A percentile compares a stretch with the other conserved stretches of the same genome.
These are phyloP conservation scores for Hymenoscyphus linearis DNA, from an alignment of 2,329 filamentous ascomycete genomes.

Conservation along the genomic window DNA sequence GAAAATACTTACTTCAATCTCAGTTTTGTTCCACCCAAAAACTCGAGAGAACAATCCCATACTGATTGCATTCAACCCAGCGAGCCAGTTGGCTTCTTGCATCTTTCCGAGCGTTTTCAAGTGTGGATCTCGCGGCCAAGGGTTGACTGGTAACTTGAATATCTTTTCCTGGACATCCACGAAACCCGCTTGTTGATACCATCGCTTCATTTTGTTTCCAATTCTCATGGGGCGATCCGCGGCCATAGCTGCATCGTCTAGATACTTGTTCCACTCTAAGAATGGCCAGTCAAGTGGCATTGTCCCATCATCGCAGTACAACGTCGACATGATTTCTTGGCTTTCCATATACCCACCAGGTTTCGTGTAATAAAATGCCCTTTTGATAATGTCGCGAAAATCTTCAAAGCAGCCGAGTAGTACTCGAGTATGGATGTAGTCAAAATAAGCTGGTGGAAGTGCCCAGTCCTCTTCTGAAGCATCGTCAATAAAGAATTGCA, in stretches of 20 bases:
- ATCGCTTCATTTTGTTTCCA: constrained; percentile 22
- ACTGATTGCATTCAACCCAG: constrained; percentile 24
- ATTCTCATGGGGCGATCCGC: constrained; percentile 22
- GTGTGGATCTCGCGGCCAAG: constrained; percentile 42
- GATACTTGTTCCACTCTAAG: constrained; percentile 19
- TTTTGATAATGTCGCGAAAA: constrained; percentile 20
- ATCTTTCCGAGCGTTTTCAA: constrained; percentile 23
- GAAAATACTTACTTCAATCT: constrained; percentile 26
- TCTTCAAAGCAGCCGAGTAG: constrained; percentile 24
- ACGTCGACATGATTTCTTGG: constrained; percentile 39
- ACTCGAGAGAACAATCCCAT: constrained; percentile 25
- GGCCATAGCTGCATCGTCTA: constrained; percentile 20
- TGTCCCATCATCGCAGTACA: constrained; percentile 40
- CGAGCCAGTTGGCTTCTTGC: constrained; percentile 26
- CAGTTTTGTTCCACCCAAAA: constrained; percentile 27
- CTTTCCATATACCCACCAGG: constrained; percentile 45
- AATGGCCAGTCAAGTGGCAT: constrained; percentile 25
- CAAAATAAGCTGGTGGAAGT: constrained; percentile 44
- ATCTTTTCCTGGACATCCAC: constrained; percentile 47
- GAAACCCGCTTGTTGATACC: constrained; percentile 44
- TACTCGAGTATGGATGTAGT: constrained; percentile 52
- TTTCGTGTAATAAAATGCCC: constrained; percentile 30
- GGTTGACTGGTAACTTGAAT: constrained; percentile 50
- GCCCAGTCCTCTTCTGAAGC: constrained; percentile 37
- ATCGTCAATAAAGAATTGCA: constrained; percentile 59